These are phyloP conservation scores for Globisporangium emineosum DNA, from an alignment of 352 stramenopile genomes.

Conservation along the genomic window DNA sequence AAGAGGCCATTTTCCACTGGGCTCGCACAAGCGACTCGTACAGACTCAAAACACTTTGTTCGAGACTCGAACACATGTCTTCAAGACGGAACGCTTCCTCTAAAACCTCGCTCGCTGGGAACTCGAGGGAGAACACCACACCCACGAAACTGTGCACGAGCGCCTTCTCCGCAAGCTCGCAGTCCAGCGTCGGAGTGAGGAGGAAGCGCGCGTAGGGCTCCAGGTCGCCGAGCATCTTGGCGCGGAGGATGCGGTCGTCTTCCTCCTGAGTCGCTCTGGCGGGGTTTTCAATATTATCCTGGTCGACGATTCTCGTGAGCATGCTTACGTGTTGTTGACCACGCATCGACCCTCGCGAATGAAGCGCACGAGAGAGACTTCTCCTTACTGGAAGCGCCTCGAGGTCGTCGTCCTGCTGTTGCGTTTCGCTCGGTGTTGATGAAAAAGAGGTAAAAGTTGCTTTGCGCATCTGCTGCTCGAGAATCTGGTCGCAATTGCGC, in stretches of 20 bases:
- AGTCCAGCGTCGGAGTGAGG: slow-evolving; percentile 43
- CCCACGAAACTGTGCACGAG: slow-evolving; percentile 59
- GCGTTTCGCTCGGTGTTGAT: not conserved
- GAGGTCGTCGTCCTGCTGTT: not conserved
- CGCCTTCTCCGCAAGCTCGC: slow-evolving; percentile 36
- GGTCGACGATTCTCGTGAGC: slow-evolving; percentile 5
- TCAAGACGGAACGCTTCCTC: slow-evolving; percentile 37
- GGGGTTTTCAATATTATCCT: not conserved
- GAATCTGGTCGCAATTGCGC: slow-evolving; percentile 21
- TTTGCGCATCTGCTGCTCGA: slow-evolving; percentile 23
- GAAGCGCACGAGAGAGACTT: slow-evolving; percentile 6
- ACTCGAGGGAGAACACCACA: slow-evolving; percentile 50
- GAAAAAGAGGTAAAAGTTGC: not conserved
- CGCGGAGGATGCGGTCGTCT: slow-evolving; percentile 5
- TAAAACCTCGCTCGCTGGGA: slow-evolving; percentile 32
- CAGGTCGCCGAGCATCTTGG: slow-evolving; percentile 34
- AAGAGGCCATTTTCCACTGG: slow-evolving; percentile 20
- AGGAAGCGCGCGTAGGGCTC: slow-evolving; percentile 47
- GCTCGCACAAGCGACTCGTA: slow-evolving; percentile 27
- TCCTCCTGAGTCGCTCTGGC: slow-evolving; percentile 17
- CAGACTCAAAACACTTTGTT: slow-evolving; percentile 32
- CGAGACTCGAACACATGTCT: slow-evolving; percentile 29
- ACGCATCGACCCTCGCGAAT: slow-evolving; percentile 1
- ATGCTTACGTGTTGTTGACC: slow-evolving; percentile 12
- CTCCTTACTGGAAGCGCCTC: not conserved